phyloP scores from a whole-genome alignment of 176 grass and related monocot genomes.

The Sorghum bicolor region DNA sequence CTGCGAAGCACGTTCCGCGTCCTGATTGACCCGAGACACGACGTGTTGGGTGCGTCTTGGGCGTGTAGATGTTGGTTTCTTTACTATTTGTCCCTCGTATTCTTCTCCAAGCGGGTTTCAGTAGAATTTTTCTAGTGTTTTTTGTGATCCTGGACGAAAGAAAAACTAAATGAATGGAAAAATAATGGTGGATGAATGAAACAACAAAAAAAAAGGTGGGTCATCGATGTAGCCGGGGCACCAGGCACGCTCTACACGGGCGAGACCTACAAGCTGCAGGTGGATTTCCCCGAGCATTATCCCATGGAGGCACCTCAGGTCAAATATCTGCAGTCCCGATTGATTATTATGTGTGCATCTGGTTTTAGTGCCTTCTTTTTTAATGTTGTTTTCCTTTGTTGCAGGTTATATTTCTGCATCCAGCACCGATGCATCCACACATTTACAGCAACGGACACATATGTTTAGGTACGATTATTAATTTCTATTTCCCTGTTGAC shows the following conservation, averaged over 20 bases:
- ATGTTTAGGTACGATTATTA: slow-evolving; percentile 69
- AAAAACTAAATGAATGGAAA: background rate
- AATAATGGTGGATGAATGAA: background rate
- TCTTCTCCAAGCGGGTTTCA: background rate
- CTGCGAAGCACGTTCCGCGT: background rate
- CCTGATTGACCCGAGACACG: background rate
- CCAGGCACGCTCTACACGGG: slow-evolving; percentile 63
- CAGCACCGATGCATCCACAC: slow-evolving; percentile 80
- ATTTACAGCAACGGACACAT: slow-evolving; percentile 97
- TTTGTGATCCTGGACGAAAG: slow-evolving; percentile 14
- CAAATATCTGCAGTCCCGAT: background rate
- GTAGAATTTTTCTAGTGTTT: background rate
- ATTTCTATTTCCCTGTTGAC: background rate
- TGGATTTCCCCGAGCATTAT: slow-evolving; percentile 97
- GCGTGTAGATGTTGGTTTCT: background rate
- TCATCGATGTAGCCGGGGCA: slow-evolving; percentile 77
- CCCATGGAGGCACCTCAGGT: slow-evolving; percentile 95
- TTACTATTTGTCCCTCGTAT: background rate
- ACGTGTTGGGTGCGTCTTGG: background rate
- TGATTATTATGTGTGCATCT: background rate
- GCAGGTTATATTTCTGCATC: slow-evolving; percentile 94
- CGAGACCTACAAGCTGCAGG: slow-evolving; percentile 84
- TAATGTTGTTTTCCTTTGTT: background rate
- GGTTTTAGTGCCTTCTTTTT: background rate
- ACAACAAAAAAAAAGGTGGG: slow-evolving; percentile 55